Evolutionary conservation across 2,329 filamentous ascomycete genomes (phyloP).

Genomic region (Aspergillus pseudoglaucus): DNA sequence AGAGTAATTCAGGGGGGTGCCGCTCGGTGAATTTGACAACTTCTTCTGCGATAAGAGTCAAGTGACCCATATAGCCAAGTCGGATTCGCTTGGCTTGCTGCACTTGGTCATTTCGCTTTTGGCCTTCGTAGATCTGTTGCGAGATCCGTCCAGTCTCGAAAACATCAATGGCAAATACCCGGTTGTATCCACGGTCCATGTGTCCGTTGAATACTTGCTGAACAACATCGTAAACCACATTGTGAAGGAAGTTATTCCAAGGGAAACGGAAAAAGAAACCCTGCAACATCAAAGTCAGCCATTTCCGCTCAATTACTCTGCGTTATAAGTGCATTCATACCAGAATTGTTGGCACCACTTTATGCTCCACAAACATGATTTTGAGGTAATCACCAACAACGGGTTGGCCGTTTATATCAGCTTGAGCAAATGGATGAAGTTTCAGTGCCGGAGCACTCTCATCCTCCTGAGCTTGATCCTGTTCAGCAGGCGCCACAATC

Average conservation of each 20-base stretch:
- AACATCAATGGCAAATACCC: conserved; percentile 79
- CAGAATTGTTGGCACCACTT: conserved; percentile 90
- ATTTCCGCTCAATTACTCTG: background rate
- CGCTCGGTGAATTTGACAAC: conserved; percentile 97
- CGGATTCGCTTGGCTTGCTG: conserved; percentile 80
- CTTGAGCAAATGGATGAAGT: conserved; percentile 43
- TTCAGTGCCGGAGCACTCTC: conserved; percentile 20
- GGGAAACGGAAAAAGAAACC: conserved; percentile 98
- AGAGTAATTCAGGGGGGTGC: conserved; percentile 80
- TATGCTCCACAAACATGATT: conserved; percentile 90
- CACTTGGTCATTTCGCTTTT: conserved; percentile 77
- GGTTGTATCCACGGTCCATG: conserved; percentile 93
- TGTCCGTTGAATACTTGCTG: conserved; percentile 98
- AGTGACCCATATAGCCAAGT: conserved; percentile 95
- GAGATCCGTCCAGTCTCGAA: conserved; percentile 89
- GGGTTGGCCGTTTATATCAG: conserved; percentile 58
- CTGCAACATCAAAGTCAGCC: conserved; percentile 38
- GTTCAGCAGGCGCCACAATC: conserved; percentile 12
- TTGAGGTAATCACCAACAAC: conserved; percentile 94
- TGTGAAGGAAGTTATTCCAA: conserved; percentile 99
- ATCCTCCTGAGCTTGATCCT: conserved; percentile 12
- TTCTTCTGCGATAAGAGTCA: conserved; percentile 95
- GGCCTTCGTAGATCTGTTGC: conserved; percentile 83
- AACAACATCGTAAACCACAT: conserved; percentile 97
- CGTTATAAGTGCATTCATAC: conserved; percentile 49